Conservation (phyloP, 331 rosid genomes). For the Arachis monticola region DNA sequence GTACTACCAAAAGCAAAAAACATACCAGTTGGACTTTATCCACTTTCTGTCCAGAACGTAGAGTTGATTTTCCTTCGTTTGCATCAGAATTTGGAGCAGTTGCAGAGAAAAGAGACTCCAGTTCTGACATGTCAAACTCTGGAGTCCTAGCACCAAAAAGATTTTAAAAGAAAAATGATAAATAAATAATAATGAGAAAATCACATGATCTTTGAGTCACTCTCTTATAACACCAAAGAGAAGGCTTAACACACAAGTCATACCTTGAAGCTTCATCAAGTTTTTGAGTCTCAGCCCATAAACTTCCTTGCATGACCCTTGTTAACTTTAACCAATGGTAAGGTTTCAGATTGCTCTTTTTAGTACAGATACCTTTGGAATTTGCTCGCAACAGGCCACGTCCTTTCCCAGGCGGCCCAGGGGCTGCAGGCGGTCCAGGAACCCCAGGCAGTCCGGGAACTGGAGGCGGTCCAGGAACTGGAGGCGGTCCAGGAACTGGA, state of each 20-base stretch:
- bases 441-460: slow-evolving; percentile 38
- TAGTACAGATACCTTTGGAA: slow-evolving; percentile 56
- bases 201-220: slow-evolving; percentile 16
- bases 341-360: slow-evolving; percentile 83
- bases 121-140: slow-evolving; percentile 97
- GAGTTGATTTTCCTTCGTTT: slow-evolving; percentile 60
- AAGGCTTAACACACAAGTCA: slow-evolving; percentile 35
- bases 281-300: slow-evolving; percentile 97
- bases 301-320: slow-evolving; percentile 94
- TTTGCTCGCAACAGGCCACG: slow-evolving; percentile 59
- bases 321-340: slow-evolving; percentile 97
- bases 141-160: slow-evolving; percentile 77
- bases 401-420: slow-evolving; percentile 58
- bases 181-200: slow-evolving; percentile 24
- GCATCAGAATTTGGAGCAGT: slow-evolving; percentile 65
- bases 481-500: slow-evolving; percentile 75
- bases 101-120: slow-evolving; percentile 89
- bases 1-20: slow-evolving; percentile 23
- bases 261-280: slow-evolving; percentile 83
- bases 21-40: slow-evolving; percentile 94
- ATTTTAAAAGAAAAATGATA: slow-evolving; percentile 10
- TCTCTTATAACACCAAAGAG: slow-evolving; percentile 32
- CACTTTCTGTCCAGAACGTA: slow-evolving; percentile 58
- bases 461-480: slow-evolving; percentile 57
- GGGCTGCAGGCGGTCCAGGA: slow-evolving; percentile 61